Conservation (phyloP, 2,329 filamentous ascomycete species). For the Diaporthe ampelina region DNA sequence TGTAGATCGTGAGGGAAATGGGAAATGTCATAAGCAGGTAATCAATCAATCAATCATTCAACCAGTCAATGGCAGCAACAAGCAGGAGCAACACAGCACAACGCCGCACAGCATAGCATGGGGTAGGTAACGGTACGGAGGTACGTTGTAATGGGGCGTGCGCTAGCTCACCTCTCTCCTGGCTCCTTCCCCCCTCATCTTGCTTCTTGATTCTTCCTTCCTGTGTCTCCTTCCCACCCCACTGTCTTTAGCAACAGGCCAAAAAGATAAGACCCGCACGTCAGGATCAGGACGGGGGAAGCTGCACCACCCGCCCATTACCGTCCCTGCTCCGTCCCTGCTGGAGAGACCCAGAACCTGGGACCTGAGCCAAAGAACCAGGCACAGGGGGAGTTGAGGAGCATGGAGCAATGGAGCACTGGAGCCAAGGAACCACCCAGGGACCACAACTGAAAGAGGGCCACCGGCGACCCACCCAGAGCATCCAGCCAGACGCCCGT, state of each 20-base stretch:
- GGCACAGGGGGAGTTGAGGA: neutral
- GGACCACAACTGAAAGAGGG: neutral
- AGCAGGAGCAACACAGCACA: neutral
- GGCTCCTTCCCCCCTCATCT: no score
- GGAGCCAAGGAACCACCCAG: slow-evolving; percentile 7
- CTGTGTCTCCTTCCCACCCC: neutral
- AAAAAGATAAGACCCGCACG: slow-evolving; percentile 23
- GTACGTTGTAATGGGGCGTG: neutral
- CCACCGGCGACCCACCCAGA: neutral
- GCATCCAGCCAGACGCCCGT: neutral
- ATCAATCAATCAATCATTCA: slow-evolving; percentile 15
- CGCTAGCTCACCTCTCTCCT: slow-evolving; percentile 6
- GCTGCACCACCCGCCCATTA: neutral
- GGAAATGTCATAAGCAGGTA: slow-evolving; percentile 30
- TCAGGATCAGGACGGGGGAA: slow-evolving; percentile 27
- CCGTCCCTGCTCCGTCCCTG: slow-evolving; percentile 4
- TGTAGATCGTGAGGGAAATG: slow-evolving; percentile 15
- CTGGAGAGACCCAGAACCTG: neutral
- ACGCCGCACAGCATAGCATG: slow-evolving; percentile 15
- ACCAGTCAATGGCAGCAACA: neutral
- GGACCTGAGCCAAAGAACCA: slow-evolving; percentile 10
- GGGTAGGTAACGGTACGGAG: neutral
- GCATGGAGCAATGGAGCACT: neutral
- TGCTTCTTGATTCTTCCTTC: no score
- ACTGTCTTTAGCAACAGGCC: neutral